Evolutionary conservation across 176 grass and related monocot species (phyloP).

Genomic region (Miscanthus lutarioriparius): DNA sequence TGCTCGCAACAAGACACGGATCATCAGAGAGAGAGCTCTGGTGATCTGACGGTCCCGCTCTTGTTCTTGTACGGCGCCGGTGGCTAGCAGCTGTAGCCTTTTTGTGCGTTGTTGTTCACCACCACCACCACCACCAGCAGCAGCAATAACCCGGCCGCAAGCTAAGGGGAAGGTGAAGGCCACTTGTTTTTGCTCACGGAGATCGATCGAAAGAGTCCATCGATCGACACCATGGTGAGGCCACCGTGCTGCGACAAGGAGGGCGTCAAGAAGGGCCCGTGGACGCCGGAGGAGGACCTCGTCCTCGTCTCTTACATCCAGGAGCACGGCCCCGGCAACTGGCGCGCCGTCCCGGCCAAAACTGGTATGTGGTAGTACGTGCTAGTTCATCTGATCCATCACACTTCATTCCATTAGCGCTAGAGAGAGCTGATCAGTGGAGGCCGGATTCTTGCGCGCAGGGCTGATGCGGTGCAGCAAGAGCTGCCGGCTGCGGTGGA

Average conservation of each 20-base stretch:
- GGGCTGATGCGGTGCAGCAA: conserved; percentile 87
- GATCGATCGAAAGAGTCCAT: not conserved
- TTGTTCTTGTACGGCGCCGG: conserved; percentile 39
- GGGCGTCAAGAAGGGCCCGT: conserved; percentile 91
- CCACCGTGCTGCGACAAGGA: conserved; percentile 88
- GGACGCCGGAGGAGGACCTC: conserved; percentile 96
- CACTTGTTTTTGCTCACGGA: not conserved
- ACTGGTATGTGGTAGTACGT: conserved; percentile 39
- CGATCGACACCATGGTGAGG: conserved; percentile 56
- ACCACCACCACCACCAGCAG: not conserved
- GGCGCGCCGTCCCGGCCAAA: conserved; percentile 64
- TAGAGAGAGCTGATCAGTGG: not conserved
- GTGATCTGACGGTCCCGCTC: not conserved
- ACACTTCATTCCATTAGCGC: not conserved
- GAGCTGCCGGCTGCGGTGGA: conserved; percentile 90
- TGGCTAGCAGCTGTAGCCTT: not conserved
- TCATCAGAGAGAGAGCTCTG: not conserved
- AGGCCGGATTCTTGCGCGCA: not conserved
- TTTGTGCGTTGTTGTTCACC: not conserved
- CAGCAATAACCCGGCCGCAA: not conserved
- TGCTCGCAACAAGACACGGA: not conserved
- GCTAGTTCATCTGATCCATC: no score
- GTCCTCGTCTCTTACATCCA: conserved; percentile 90
- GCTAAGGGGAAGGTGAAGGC: not conserved
- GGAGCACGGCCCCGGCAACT: conserved; percentile 87